Evolutionary conservation across 2,329 filamentous ascomycete species (phyloP).

Genomic region (Ophiognomonia clavigignenti-juglandacearum): DNA sequence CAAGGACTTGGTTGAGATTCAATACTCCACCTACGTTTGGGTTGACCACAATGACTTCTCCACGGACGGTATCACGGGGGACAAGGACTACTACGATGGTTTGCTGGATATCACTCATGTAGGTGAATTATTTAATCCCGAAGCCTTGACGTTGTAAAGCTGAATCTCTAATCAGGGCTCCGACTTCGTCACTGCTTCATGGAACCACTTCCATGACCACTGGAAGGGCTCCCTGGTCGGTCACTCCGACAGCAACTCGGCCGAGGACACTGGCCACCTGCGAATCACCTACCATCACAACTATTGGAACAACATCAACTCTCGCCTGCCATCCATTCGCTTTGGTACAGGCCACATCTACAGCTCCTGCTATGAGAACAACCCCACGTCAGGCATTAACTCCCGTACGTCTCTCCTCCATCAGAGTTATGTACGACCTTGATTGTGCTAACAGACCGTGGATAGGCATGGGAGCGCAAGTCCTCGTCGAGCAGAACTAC

Average conservation of each 20-base stretch:
- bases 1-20: conserved; percentile 42
- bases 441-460: not conserved
- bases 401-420: conserved; percentile 29
- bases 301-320: conserved; percentile 40
- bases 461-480: conserved; percentile 36
- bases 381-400: conserved; percentile 45
- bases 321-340: conserved; percentile 41
- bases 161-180: not conserved
- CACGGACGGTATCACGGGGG: conserved; percentile 39
- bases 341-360: conserved; percentile 46
- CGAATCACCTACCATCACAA: conserved; percentile 48
- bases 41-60: conserved; percentile 51
- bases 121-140: conserved; percentile 32
- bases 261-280: conserved; percentile 34
- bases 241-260: conserved; percentile 52
- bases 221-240: conserved; percentile 55
- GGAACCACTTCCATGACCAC: conserved; percentile 39
- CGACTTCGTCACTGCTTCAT: conserved; percentile 20
- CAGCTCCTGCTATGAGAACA: conserved; percentile 40
- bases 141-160: conserved; percentile 20
- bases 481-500: conserved; percentile 47
- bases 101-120: conserved; percentile 51
- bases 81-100: conserved; percentile 54
- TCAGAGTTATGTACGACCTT: not conserved
- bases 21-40: conserved; percentile 34